phyloP scores from a whole-genome alignment of 2,329 filamentous ascomycete species.

The Fusarium humuli region DNA sequence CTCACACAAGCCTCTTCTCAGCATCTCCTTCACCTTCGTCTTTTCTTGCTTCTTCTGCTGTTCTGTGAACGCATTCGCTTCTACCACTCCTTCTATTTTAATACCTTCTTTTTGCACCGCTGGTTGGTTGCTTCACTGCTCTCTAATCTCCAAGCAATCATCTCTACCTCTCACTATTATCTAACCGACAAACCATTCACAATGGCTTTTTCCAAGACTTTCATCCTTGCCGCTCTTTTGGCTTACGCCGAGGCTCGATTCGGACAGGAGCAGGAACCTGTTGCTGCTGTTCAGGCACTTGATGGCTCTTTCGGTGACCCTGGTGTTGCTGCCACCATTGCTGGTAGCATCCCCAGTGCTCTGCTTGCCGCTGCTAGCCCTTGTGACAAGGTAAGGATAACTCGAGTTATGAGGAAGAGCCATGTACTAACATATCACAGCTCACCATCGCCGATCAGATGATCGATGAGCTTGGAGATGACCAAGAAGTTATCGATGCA shows the following conservation, averaged over 20 bases:
- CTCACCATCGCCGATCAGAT: slow-evolving; percentile 74
- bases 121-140: slow-evolving; percentile 38
- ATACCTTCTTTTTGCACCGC: slow-evolving; percentile 34
- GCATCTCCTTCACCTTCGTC: slow-evolving; percentile 12
- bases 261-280: slow-evolving; percentile 71
- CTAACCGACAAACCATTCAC: background rate
- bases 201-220: slow-evolving; percentile 33
- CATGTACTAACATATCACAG: slow-evolving; percentile 49
- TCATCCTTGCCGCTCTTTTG: slow-evolving; percentile 43
- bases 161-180: slow-evolving; percentile 2
- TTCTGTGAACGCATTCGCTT: slow-evolving; percentile 50
- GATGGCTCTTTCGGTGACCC: slow-evolving; percentile 61
- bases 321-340: slow-evolving; percentile 72
- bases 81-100: slow-evolving; percentile 36
- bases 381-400: slow-evolving; percentile 66
- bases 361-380: slow-evolving; percentile 74
- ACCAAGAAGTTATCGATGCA: slow-evolving; percentile 69
- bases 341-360: slow-evolving; percentile 69
- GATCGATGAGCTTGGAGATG: slow-evolving; percentile 69
- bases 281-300: slow-evolving; percentile 65
- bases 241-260: slow-evolving; percentile 67
- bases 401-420: background rate
- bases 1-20: slow-evolving; percentile 29
- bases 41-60: slow-evolving; percentile 39
- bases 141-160: slow-evolving; percentile 13